Evolutionary conservation across 2,329 filamentous ascomycete genomes (phyloP).

Genomic region (Byssothecium circinans): DNA sequence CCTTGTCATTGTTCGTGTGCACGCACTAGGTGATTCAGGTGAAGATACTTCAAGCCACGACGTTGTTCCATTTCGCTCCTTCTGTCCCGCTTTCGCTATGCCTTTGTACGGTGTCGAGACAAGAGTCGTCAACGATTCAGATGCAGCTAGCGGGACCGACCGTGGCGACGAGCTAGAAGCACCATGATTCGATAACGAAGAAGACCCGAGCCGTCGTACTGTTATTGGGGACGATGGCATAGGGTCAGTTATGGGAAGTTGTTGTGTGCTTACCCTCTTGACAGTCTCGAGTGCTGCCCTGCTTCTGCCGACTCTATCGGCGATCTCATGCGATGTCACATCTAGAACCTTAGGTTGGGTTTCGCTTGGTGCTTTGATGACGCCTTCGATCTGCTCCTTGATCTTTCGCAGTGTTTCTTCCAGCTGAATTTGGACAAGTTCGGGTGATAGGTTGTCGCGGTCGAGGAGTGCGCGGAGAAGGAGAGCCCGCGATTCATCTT

Average conservation of each 20-base stretch:
- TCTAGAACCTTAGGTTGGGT: slow-evolving; percentile 36
- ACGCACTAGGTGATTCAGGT: slow-evolving; percentile 15
- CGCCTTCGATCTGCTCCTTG: slow-evolving; percentile 36
- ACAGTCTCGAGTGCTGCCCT: slow-evolving; percentile 40
- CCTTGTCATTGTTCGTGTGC: slow-evolving; percentile 21
- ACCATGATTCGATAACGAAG: background rate
- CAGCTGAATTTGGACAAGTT: slow-evolving; percentile 35
- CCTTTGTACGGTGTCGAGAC: slow-evolving; percentile 19
- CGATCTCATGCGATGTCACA: slow-evolving; percentile 36
- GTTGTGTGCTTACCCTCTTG: slow-evolving; percentile 41
- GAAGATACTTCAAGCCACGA: slow-evolving; percentile 23
- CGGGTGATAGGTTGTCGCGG: slow-evolving; percentile 35
- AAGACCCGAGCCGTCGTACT: background rate
- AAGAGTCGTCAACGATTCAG: slow-evolving; percentile 24
- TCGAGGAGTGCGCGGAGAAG: slow-evolving; percentile 38
- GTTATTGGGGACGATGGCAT: slow-evolving; percentile 13
- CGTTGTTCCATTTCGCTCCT: slow-evolving; percentile 20
- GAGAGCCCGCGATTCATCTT: slow-evolving; percentile 40
- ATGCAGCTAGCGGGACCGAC: slow-evolving; percentile 1
- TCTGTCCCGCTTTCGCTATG: slow-evolving; percentile 4
- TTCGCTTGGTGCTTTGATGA: slow-evolving; percentile 35
- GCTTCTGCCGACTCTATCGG: slow-evolving; percentile 36
- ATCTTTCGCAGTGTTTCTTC: slow-evolving; percentile 37
- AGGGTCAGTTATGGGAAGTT: slow-evolving; percentile 24
- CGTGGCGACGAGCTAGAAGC: background rate